These are phyloP conservation scores for Eimeria zaria DNA, from an alignment of 169 alveolate species.

Conservation along the genomic window DNA sequence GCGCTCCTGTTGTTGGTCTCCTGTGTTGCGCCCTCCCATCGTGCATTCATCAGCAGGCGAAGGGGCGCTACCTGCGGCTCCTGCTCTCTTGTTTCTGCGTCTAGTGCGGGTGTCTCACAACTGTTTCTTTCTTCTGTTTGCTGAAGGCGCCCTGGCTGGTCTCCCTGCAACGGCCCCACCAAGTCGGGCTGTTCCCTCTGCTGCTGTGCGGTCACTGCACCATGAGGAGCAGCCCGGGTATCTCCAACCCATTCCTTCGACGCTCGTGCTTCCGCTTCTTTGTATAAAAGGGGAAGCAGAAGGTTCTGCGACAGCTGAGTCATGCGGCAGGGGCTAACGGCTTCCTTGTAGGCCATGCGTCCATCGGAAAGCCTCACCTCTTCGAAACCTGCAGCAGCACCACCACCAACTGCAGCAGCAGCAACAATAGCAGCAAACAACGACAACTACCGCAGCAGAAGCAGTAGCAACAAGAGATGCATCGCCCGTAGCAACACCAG, in stretches of 20 bases:
- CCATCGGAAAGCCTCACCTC: conserved; percentile 40
- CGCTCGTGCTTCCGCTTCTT: conserved; percentile 51
- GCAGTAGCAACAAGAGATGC: background rate
- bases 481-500: background rate
- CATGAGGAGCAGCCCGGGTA: background rate
- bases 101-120: background rate
- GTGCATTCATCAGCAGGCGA: conserved; percentile 34
- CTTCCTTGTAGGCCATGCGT: conserved; percentile 72
- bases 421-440: background rate
- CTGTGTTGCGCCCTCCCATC: conserved; percentile 26
- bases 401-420: conserved; percentile 17
- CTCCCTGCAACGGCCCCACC: background rate
- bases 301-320: conserved; percentile 92
- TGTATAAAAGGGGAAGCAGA: conserved; percentile 89
- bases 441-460: no score
- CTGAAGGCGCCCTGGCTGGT: background rate
- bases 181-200: background rate
- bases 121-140: no score
- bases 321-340: conserved; percentile 91
- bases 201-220: background rate
- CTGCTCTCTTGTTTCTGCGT: background rate
- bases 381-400: conserved; percentile 31
- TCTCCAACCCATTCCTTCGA: conserved; percentile 1
- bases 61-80: background rate
- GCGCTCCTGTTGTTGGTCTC: background rate